Percentiles rank a stretch among this genome's conserved stretches.
These are phyloP conservation scores for Metschnikowia peoriensis DNA, from an alignment of 805 yeast genomes.

Conservation along the genomic window DNA sequence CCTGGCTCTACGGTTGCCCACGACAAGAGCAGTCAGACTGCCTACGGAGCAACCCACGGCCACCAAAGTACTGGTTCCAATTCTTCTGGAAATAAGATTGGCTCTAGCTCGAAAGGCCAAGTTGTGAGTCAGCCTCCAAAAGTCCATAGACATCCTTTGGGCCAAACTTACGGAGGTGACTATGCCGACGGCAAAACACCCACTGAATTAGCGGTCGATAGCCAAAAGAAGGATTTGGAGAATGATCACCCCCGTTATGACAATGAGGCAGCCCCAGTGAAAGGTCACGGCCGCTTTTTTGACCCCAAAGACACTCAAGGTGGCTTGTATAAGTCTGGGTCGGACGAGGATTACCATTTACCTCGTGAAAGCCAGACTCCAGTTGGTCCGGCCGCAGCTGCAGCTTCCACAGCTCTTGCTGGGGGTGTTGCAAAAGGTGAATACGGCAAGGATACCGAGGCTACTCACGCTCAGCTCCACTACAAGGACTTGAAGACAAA, in stretches of 20 bases:
- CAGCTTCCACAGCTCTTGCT: constrained; percentile 12
- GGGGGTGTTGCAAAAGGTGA: constrained; percentile 16
- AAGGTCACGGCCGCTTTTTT: constrained; percentile 33
- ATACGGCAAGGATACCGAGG: constrained; percentile 20
- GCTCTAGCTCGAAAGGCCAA: constrained; percentile 22
- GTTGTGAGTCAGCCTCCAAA: constrained; percentile 31
- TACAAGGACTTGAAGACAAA: constrained; percentile 23
- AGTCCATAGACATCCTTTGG: constrained; percentile 28
- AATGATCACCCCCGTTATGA: constrained; percentile 29
- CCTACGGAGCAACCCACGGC: constrained; percentile 1
- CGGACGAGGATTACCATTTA: background rate
- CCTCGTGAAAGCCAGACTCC: background rate
- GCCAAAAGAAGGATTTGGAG: constrained; percentile 4
- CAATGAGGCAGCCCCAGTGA: constrained; percentile 26
- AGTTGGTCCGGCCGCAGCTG: constrained; percentile 14
- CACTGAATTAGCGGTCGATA: constrained; percentile 20
- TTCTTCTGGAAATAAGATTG: constrained; percentile 4
- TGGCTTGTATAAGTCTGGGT: constrained; percentile 21
- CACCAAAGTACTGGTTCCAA: constrained; percentile 4
- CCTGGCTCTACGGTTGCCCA: constrained; percentile 1
- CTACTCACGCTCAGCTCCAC: constrained; percentile 23
- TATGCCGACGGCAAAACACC: constrained; percentile 34
- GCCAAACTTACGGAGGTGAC: constrained; percentile 31
- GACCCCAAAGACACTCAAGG: constrained; percentile 40
- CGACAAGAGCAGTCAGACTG: constrained; percentile 1